A percentile compares a stretch with the other conserved stretches of the same genome.
These are phyloP conservation scores for Verticillium nonalfalfae DNA, from an alignment of 2,329 filamentous ascomycete genomes.

Conservation along the genomic window DNA sequence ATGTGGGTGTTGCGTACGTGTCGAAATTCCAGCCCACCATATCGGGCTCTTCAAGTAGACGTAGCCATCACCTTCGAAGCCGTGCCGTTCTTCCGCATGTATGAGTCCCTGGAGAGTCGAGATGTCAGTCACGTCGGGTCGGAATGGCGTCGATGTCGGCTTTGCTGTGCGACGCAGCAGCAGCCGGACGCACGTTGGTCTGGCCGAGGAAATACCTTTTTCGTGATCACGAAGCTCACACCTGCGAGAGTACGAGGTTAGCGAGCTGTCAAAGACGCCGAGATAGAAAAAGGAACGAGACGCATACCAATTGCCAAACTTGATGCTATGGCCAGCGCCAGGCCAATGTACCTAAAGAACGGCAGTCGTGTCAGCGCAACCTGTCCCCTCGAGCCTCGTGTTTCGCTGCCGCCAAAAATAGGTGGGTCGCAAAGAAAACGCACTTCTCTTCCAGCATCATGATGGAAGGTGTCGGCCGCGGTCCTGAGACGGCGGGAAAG, in stretches of 20 bases:
- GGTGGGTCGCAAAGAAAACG: slow-evolving; percentile 5
- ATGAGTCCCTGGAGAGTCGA: slow-evolving; percentile 63
- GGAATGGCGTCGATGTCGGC: neutral
- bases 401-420: neutral
- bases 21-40: slow-evolving; percentile 94
- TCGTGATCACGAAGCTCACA: slow-evolving; percentile 97
- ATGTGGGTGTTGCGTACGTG: slow-evolving; percentile 52
- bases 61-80: slow-evolving; percentile 94
- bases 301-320: slow-evolving; percentile 68
- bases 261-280: neutral
- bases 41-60: slow-evolving; percentile 90
- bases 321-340: slow-evolving; percentile 68
- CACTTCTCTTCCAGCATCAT: slow-evolving; percentile 15
- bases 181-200: neutral
- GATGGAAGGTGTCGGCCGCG: neutral
- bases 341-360: slow-evolving; percentile 61
- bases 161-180: neutral
- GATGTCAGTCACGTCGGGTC: neutral
- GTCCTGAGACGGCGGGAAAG: slow-evolving; percentile 7
- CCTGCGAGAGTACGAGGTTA: slow-evolving; percentile 42
- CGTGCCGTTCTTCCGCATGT: slow-evolving; percentile 84
- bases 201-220: slow-evolving; percentile 61
- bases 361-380: slow-evolving; percentile 20
- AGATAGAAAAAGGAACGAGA: slow-evolving; percentile 7
- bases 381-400: neutral